Evolutionary conservation across 116 monocot species (phyloP).

Genomic region (Posidonia oceanica): DNA sequence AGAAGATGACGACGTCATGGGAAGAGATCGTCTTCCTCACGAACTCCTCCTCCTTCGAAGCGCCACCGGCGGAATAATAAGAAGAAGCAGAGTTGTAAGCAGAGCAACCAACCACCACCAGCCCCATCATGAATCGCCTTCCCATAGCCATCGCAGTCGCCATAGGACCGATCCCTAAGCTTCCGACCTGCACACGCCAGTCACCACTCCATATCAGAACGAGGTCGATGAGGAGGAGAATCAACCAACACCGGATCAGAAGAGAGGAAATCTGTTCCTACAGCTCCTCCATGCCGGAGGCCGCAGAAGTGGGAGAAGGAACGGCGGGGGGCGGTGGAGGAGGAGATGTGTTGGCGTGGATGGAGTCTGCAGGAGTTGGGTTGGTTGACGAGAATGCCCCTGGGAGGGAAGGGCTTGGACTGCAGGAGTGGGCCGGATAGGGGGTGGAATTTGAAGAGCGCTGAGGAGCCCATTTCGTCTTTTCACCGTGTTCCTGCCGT

Average conservation of each 20-base stretch:
- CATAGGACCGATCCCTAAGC: not conserved
- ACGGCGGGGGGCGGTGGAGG: not conserved
- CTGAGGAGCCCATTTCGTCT: not conserved
- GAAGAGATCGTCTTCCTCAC: slow-evolving; percentile 50
- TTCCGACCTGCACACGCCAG: not conserved
- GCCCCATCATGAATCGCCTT: slow-evolving; percentile 14
- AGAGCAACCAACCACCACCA: slow-evolving; percentile 15
- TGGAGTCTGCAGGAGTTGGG: not conserved
- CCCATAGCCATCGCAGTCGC: slow-evolving; percentile 7
- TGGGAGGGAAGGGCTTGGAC: not conserved
- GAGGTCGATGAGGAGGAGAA: not conserved
- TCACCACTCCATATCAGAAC: not conserved
- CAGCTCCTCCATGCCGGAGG: too few species aligned
- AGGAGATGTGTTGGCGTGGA: not conserved
- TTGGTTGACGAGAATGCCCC: not conserved
- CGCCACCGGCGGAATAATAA: not conserved
- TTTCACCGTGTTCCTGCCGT: not conserved
- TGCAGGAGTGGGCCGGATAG: not conserved
- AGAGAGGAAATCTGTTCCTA: too few species aligned
- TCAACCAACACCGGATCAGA: not conserved
- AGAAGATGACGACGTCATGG: slow-evolving; percentile 80
- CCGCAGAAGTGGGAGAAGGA: too few species aligned
- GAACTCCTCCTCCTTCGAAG: slow-evolving; percentile 35
- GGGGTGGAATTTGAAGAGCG: not conserved
- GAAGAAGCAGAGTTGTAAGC: slow-evolving; percentile 8